phyloP scores from a whole-genome alignment of 805 yeast species.

The Candida odintsovae region DNA sequence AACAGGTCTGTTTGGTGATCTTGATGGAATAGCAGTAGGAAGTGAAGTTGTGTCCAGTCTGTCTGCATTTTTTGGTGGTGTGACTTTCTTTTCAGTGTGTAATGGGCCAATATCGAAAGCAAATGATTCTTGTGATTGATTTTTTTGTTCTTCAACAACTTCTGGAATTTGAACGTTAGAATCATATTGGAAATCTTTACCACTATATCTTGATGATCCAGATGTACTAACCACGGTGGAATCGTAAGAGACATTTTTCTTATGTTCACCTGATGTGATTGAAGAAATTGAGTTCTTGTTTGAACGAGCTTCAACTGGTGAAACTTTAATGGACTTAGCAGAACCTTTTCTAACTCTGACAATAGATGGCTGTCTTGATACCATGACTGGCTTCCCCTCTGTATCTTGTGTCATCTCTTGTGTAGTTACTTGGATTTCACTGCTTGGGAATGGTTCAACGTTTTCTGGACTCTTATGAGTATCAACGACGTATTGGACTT shows the following conservation, averaged over 20 bases:
- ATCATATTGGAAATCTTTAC: constrained; percentile 6
- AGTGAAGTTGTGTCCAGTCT: constrained; percentile 9
- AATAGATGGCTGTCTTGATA: constrained; percentile 1
- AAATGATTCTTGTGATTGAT: constrained; percentile 14
- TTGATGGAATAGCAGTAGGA: constrained; percentile 22
- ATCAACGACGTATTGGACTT: constrained; percentile 14
- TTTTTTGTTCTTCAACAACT: constrained; percentile 1
- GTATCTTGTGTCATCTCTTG: neutral
- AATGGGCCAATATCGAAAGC: constrained; percentile 19
- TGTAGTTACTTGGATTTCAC: neutral
- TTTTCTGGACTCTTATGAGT: constrained; percentile 3
- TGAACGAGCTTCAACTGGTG: neutral
- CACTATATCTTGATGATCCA: constrained; percentile 11
- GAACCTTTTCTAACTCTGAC: neutral
- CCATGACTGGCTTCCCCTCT: constrained; percentile 6
- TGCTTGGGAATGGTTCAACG: neutral
- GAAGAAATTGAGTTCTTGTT: constrained; percentile 4
- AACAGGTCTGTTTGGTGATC: constrained; percentile 25
- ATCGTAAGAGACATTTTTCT: constrained; percentile 1
- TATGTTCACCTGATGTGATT: constrained; percentile 1
- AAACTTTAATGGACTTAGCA: neutral
- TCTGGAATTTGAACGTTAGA: neutral
- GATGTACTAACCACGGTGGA: constrained; percentile 3
- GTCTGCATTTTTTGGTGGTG: constrained; percentile 6
- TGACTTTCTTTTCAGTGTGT: constrained; percentile 12